Base-by-base conservation (phyloP, 805 yeast species). In the Candida yuanshanica region DNA sequence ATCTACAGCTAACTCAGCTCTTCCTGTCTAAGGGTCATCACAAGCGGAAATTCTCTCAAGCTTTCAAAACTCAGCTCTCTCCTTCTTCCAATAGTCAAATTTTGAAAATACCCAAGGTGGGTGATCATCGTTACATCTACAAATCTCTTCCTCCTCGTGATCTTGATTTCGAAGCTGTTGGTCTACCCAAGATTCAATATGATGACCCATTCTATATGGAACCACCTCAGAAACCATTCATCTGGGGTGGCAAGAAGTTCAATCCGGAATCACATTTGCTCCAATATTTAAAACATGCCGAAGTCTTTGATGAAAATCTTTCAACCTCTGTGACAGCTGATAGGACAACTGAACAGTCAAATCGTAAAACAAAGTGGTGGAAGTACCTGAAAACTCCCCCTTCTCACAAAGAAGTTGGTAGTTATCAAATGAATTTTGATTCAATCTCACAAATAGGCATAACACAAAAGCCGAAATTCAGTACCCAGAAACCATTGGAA, bases 231-330 rank as follows among this genome's bases (percentile, higher is more conserved):
- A 58, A 60, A 10, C 81, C 91, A 0, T 73, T 82, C 41, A 60
- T 75, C 1, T 81, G 77, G 60, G 90, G 90, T 1, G 90, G 89
- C 6, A 77, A 71, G 45, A 76, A 73, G 48, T 78, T 79, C 46
- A 63, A 61, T 1, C 59, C 84, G 1, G 58, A 61, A 11, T 72
- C 79, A 0, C 50, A 58, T 3, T 65, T 72, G 40, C 26, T 62
- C 8, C 42, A 56, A 14, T 52, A 64, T 37, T 44, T 72, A 24
- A 55, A 60, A 14, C 51, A 57, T 2, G 52, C 64, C 17, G 38
- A 53, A 11, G 49, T 61, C 36, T 17, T 50, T 37, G 57, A 50
- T 3, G 50, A 51, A 14, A 18, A 13, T 7, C 26, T 36, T 7
- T 12, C 11, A n/a, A 7, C 14, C 10, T 9, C 9, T n/a, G 7